Base-by-base conservation (phyloP, 1,284 basidiomycete genomes). In the Melampsora larici-populina region DNA sequence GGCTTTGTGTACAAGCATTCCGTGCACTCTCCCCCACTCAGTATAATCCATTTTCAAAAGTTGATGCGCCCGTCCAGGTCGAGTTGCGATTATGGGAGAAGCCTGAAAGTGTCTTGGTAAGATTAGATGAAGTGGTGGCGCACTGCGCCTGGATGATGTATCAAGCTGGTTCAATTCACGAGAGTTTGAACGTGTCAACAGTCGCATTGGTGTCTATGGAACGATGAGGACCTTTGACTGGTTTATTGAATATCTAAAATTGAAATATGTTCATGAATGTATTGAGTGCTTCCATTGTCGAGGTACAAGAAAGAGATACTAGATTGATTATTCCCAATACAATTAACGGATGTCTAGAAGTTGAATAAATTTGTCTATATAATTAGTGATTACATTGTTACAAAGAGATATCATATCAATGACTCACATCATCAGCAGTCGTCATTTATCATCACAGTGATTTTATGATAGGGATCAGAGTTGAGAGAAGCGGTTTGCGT, bases 71-170 rank as follows among this genome's bases (percentile, higher is more conserved):
- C 15, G n/a, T 60, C 15, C 55, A 60, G 8, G 55, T 21, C 1
- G 7, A 60, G 4, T 17, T 60, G 18, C 29, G n/a, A 6, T 60
- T 29, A 7, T 36, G 55, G 18, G 29, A 21, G 1, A 6, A 24
- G 18, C n/a, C 15, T 3, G 15, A 29, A 17, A 60, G 6, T 29
- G 29, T 60, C 1, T 60, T 60, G 33, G 15, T 60, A 1, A 60
- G 29, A 24, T 60, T 60, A 18, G 15, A 62, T 3, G 73, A 75
- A 24, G 29, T 75, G 15, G 48, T 75, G n/a, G 73, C 73, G 5
- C 73, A 68, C 15, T 75, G 73, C 40, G 65, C 73, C 11, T 75
- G 73, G 73, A 67, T 75, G 8, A 75, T 58, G 65, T 74, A 74
- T 31, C 63, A 55, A 26, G 5, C 29, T 29, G 2, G 29, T 15